These are phyloP conservation scores for Chaetomidium leptoderma DNA, from an alignment of 495 filamentous ascomycete genomes.

Conservation along the genomic window DNA sequence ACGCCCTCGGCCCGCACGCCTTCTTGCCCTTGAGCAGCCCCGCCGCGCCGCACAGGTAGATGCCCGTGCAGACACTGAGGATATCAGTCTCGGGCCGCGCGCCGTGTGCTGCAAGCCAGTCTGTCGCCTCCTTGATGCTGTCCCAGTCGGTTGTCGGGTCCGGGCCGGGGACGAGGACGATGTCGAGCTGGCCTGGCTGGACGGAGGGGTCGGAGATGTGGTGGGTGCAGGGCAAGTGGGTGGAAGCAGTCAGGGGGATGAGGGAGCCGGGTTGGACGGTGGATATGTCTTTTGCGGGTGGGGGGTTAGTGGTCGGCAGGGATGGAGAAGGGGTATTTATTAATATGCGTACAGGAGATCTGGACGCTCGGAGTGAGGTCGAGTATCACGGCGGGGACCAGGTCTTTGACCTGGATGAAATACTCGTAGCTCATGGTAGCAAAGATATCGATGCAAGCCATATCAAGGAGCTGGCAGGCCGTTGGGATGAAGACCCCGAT, in stretches of 20 bases:
- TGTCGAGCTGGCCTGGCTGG: constrained; percentile 48
- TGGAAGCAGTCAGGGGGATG: constrained; percentile 36
- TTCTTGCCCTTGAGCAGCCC: constrained; percentile 48
- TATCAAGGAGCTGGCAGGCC: constrained; percentile 47
- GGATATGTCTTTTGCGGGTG: constrained; percentile 35
- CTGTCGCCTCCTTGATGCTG: constrained; percentile 35
- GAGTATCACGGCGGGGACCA: constrained; percentile 35
- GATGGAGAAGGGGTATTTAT: no score
- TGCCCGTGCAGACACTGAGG: constrained; percentile 53
- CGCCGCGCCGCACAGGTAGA: constrained; percentile 45
- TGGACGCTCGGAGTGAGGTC: constrained; percentile 39
- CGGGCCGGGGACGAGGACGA: constrained; percentile 52
- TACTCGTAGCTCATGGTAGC: constrained; percentile 46
- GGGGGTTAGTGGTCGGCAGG: neutral
- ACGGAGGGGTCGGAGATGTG: constrained; percentile 42
- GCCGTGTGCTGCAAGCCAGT: constrained; percentile 46
- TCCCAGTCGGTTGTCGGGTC: constrained; percentile 33
- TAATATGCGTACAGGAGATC: constrained; percentile 33
- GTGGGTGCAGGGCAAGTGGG: constrained; percentile 38
- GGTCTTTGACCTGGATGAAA: constrained; percentile 23
- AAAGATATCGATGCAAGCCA: constrained; percentile 47
- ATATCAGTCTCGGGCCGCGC: constrained; percentile 39
- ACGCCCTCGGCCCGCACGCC: constrained; percentile 49
- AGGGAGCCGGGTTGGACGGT: constrained; percentile 26
- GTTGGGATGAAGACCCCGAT: constrained; percentile 47